These are phyloP conservation scores for Dothideomycetes sp. DNA, from an alignment of 2,329 filamentous ascomycete species.

Conservation along the genomic window DNA sequence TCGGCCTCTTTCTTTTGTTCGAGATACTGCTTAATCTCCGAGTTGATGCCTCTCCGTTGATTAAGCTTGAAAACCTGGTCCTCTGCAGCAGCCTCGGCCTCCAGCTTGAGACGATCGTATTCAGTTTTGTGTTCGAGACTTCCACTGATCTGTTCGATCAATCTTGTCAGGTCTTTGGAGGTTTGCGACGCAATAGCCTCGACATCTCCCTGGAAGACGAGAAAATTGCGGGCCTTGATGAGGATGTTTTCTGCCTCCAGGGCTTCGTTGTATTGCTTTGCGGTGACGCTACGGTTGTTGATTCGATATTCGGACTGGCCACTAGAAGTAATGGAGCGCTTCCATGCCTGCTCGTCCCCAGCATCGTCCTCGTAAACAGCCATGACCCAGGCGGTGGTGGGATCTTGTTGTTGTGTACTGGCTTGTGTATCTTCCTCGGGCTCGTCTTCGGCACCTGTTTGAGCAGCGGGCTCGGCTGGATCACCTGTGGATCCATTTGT, in stretches of 20 bases:
- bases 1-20: slow-evolving; percentile 95
- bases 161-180: slow-evolving; percentile 78
- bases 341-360: slow-evolving; percentile 90
- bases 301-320: slow-evolving; percentile 94
- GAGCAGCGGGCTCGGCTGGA: slow-evolving; percentile 22
- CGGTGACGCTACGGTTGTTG: slow-evolving; percentile 81
- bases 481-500: slow-evolving; percentile 46
- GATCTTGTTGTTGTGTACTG: slow-evolving; percentile 61
- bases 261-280: slow-evolving; percentile 85
- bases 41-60: slow-evolving; percentile 85
- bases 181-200: slow-evolving; percentile 94
- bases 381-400: slow-evolving; percentile 97
- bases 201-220: slow-evolving; percentile 97
- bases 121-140: slow-evolving; percentile 90
- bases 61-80: slow-evolving; percentile 83
- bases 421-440: slow-evolving; percentile 43
- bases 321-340: slow-evolving; percentile 78
- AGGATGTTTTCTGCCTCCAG: slow-evolving; percentile 91
- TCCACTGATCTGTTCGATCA: slow-evolving; percentile 96
- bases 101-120: slow-evolving; percentile 80
- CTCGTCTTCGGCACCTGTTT: slow-evolving; percentile 24
- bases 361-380: slow-evolving; percentile 97
- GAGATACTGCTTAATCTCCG: slow-evolving; percentile 94
- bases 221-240: slow-evolving; percentile 94
- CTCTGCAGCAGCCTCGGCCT: slow-evolving; percentile 77